Evolutionary conservation across 1,284 basidiomycete species (phyloP).

Genomic region (Ganoderma meredithae): DNA sequence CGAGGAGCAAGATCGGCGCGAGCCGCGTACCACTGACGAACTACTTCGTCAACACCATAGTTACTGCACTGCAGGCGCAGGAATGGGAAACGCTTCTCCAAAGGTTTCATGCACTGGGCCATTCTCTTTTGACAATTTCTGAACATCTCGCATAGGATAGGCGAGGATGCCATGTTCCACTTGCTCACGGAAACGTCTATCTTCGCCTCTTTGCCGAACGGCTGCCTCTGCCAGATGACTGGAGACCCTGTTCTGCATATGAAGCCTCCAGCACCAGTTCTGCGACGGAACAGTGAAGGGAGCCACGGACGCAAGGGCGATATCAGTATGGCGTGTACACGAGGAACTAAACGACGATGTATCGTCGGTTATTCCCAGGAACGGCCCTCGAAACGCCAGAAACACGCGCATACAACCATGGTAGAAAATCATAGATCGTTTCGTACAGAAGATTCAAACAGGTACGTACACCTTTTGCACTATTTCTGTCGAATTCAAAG

Average conservation of each 20-base stretch:
- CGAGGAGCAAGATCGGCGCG: slow-evolving; percentile 38
- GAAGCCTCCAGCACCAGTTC: slow-evolving; percentile 37
- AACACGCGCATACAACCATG: background rate
- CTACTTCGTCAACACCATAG: slow-evolving; percentile 76
- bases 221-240: slow-evolving; percentile 82
- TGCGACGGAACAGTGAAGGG: background rate
- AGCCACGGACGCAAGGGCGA: background rate
- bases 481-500: background rate
- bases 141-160: slow-evolving; percentile 57
- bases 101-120: slow-evolving; percentile 49
- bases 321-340: background rate
- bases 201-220: slow-evolving; percentile 78
- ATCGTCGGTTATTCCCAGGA: slow-evolving; percentile 23
- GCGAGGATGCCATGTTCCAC: slow-evolving; percentile 75
- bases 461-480: background rate
- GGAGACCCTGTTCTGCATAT: slow-evolving; percentile 70
- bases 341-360: slow-evolving; percentile 27
- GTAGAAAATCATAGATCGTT: background rate
- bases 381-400: slow-evolving; percentile 28
- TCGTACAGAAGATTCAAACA: background rate
- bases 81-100: slow-evolving; percentile 75
- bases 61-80: slow-evolving; percentile 67
- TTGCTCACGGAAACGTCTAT: slow-evolving; percentile 76
- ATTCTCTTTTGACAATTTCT: slow-evolving; percentile 12
- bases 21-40: slow-evolving; percentile 57